phyloP scores from a whole-genome alignment of 768 basidiomycete genomes.

The Boletus barrowsii region DNA sequence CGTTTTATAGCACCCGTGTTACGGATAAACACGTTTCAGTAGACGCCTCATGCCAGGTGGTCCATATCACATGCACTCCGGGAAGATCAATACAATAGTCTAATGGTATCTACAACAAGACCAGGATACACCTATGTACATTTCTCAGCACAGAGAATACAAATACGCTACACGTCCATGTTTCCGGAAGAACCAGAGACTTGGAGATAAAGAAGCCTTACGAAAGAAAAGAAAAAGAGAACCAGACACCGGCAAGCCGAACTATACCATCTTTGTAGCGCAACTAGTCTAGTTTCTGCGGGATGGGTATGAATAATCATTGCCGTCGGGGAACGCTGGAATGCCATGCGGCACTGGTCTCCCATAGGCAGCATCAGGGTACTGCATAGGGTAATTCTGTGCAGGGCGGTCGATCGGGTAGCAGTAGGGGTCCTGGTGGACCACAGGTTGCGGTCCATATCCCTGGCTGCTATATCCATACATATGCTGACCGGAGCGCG shows the following conservation, averaged over 20 bases:
- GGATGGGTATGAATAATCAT: constrained; percentile 10
- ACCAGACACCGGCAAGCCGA: constrained; percentile 5
- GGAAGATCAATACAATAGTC: not conserved
- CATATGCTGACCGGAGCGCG: constrained; percentile 2
- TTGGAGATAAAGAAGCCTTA: not conserved
- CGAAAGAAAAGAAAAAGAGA: constrained; percentile 1
- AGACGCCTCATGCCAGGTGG: too few relatives aligned
- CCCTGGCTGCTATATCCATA: not conserved
- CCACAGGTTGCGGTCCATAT: constrained; percentile 4
- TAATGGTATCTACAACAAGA: constrained; percentile 12
- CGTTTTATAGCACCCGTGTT: too few relatives aligned
- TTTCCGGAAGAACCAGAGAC: constrained; percentile 13
- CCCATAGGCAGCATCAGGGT: constrained; percentile 5
- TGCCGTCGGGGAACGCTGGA: constrained; percentile 10
- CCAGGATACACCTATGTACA: constrained; percentile 10
- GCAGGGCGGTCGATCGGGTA: constrained; percentile 13
- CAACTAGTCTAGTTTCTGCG: constrained; percentile 7
- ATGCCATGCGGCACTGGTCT: constrained; percentile 12
- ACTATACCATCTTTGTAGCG: not conserved
- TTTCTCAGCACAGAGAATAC: not conserved
- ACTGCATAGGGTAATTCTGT: constrained; percentile 10
- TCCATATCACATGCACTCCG: too few relatives aligned
- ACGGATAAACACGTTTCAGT: too few relatives aligned
- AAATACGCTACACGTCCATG: constrained; percentile 11
- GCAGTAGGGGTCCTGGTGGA: constrained; percentile 14